These are phyloP conservation scores for Fusarium chlamydosporum DNA, from an alignment of 2,329 filamentous ascomycete genomes.

Conservation along the genomic window DNA sequence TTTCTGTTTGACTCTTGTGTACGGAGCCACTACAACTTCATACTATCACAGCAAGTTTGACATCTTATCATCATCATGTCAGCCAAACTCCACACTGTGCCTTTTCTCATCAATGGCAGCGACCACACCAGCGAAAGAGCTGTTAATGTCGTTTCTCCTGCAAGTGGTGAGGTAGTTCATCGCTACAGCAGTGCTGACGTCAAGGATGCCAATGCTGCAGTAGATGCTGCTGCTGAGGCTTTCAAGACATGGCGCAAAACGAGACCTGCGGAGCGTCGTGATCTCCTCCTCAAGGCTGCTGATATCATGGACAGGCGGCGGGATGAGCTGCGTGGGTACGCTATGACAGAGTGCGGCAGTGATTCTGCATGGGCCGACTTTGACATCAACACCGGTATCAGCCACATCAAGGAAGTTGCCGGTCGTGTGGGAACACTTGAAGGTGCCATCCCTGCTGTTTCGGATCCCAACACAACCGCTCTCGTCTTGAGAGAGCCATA, in stretches of 20 bases:
- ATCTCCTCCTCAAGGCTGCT: constrained; percentile 78
- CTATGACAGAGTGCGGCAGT: constrained; percentile 66
- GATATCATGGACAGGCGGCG: constrained; percentile 72
- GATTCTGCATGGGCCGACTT: constrained; percentile 58
- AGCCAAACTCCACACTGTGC: constrained; percentile 51
- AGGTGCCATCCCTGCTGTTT: constrained; percentile 56
- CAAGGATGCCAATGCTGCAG: constrained; percentile 67
- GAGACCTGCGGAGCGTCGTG: constrained; percentile 72
- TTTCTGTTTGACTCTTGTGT: neutral
- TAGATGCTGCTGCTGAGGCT: constrained; percentile 72
- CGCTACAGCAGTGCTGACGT: constrained; percentile 70
- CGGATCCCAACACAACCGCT: constrained; percentile 59
- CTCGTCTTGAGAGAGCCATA: constrained; percentile 82
- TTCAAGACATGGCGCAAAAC: constrained; percentile 78
- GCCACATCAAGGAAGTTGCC: constrained; percentile 61
- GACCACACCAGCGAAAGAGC: constrained; percentile 62
- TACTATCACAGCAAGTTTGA: neutral
- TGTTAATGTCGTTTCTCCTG: constrained; percentile 71
- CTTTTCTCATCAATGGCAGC: constrained; percentile 61
- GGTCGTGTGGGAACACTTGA: constrained; percentile 58
- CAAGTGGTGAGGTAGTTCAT: constrained; percentile 66
- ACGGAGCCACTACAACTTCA: neutral
- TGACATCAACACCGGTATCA: constrained; percentile 56
- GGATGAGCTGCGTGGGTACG: constrained; percentile 72
- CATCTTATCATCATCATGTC: constrained; percentile 35